Evolutionary conservation across 345 rosid species (phyloP).

Genomic region (Cardiospermum halicacabum): DNA sequence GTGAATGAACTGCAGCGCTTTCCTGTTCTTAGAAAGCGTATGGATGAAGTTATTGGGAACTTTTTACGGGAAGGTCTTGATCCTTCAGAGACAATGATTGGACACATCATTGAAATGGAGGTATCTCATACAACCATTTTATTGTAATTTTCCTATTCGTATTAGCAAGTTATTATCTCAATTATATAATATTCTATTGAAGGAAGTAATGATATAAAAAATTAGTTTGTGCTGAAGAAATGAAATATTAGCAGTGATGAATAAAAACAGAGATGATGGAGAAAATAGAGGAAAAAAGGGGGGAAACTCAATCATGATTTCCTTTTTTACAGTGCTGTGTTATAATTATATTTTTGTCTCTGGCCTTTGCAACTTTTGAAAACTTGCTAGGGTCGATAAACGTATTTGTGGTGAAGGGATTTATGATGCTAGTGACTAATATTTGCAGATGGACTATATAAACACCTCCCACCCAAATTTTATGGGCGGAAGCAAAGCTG

Average conservation of each 20-base stretch:
- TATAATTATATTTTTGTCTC: not conserved
- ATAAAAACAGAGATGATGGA: no score
- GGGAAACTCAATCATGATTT: no score
- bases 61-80: conserved; percentile 89
- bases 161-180: no score
- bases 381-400: not conserved
- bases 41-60: conserved; percentile 89
- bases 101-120: conserved; percentile 92
- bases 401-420: not conserved
- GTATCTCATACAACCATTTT: conserved; percentile 24
- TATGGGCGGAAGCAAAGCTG: conserved; percentile 91
- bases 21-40: conserved; percentile 81
- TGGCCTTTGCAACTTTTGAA: not conserved
- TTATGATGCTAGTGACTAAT: conserved; percentile 4
- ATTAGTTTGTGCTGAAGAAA: no score
- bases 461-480: conserved; percentile 93
- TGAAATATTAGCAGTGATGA: no score
- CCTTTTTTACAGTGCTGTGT: not conserved
- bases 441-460: conserved; percentile 87
- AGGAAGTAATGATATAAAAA: no score
- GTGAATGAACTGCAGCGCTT: conserved; percentile 72
- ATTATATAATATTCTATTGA: no score
- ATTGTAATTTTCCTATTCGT: not conserved
- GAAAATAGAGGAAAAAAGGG: no score
- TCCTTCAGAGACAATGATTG: conserved; percentile 90